Conservation (phyloP, 208 protist species). For the Leishmania amazonensis region DNA sequence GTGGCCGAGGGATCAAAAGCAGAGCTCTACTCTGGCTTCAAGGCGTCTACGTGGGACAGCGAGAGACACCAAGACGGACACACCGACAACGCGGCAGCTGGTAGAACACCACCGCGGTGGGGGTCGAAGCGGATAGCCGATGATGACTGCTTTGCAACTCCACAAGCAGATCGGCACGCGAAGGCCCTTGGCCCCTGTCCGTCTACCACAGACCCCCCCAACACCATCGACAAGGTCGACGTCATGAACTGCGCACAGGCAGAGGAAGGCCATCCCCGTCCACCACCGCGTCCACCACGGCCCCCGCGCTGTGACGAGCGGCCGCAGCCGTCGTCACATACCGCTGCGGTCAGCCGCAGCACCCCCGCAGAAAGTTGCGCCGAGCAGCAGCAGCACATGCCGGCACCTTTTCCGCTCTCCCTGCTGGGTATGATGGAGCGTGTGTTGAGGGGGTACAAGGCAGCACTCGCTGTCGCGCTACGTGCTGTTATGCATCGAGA, state of each 20-base stretch:
- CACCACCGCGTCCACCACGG: background rate
- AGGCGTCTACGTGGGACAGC: background rate
- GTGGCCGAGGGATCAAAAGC: background rate
- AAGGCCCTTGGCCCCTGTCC: background rate
- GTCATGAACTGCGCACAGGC: background rate
- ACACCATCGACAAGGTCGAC: background rate
- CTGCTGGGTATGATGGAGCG: background rate
- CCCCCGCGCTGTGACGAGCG: background rate
- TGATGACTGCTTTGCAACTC: background rate
- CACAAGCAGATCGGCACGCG: background rate
- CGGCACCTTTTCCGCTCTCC: background rate
- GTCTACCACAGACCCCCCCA: background rate
- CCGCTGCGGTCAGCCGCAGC: background rate
- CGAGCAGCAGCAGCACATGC: background rate
- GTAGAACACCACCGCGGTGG: background rate
- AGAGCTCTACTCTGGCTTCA: background rate
- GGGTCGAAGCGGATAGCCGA: background rate
- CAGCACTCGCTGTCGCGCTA: constrained; percentile 5
- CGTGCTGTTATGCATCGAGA: constrained; percentile 28
- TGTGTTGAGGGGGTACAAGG: constrained; percentile 10
- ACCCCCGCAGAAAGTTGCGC: background rate
- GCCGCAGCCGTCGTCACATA: background rate
- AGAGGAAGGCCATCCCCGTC: background rate
- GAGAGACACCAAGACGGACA: background rate
- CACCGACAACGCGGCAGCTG: background rate